Evolutionary conservation across 2,329 filamentous ascomycete genomes (phyloP), one percentile per base, ranked within the genome.

Genomic region (Ophiosphaerella korrae): DNA sequence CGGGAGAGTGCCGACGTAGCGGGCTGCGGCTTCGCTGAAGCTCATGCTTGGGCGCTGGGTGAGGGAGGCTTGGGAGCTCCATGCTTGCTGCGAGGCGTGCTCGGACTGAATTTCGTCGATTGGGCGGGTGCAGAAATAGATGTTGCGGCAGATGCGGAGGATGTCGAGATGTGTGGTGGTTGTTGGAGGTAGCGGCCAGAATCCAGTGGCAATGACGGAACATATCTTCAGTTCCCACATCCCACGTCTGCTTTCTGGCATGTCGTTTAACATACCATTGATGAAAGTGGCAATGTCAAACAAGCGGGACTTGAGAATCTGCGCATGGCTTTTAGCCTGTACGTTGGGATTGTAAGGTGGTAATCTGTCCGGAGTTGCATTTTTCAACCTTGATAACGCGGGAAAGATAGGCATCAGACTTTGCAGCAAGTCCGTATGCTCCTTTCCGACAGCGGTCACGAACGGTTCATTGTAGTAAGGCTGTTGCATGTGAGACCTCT

Each of bases 121-220:
- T n/a, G 45, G 13, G 3, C 7, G 29, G 26, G 37, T 33, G 23
- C 14, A 11, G 24, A 48, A 48, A 12, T 48, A 34, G 5, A 47
- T 41, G 39, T 63, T 63, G 16, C 48, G 54, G 39, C 58, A 61
- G 29, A 50, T 60, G 36, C 50, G 46, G 14, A 52, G 50, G 3
- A 63, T 47, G 18, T 39, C 45, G 24, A 63, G 40, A 41, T 62
- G 48, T 7, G 56, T 50, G 5, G 23, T 52, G n/a, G 26, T 31
- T 35, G 16, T 43, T n/a, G 45, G 29, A 12, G 56, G 53, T 9
- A 56, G 39, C 5, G 60, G 63, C 63, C 62, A 66, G 40, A 60
- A 57, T 3, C 50, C 33, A 0, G 42, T 29, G 2, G 63, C 57
- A 21, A 65, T 58, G 16, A 50, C 53, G 37, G 36, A 57, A 48